Conservation (phyloP, 495 filamentous ascomycete species). For the Penicillium mononematosum region DNA sequence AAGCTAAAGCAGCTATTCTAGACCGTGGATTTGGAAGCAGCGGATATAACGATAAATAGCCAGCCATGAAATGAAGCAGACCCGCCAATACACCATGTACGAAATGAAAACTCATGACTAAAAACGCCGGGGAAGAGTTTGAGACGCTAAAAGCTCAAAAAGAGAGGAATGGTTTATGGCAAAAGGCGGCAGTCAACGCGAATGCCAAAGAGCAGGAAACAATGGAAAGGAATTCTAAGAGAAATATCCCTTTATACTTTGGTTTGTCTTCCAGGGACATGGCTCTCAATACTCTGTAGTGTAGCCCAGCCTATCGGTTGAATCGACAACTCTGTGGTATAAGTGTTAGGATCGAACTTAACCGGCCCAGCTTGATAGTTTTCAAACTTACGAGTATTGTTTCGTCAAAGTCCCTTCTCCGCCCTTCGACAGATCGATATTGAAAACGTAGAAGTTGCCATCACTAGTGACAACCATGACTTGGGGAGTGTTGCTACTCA, state of each 20-base stretch:
- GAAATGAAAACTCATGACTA: neutral
- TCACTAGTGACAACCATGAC: slow-evolving; percentile 98
- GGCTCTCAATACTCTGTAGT: slow-evolving; percentile 45
- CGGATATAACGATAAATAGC: slow-evolving; percentile 4
- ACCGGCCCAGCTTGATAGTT: neutral
- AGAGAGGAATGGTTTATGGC: neutral
- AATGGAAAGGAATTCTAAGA: neutral
- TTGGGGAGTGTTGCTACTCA: slow-evolving; percentile 89
- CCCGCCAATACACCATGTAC: slow-evolving; percentile 3
- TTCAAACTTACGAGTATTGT: slow-evolving; percentile 72
- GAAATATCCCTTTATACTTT: neutral
- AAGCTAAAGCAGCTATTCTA: neutral
- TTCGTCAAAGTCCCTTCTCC: slow-evolving; percentile 91
- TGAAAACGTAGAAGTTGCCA: slow-evolving; percentile 90
- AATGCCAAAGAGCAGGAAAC: neutral
- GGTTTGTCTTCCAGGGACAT: neutral
- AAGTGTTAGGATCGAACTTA: slow-evolving; percentile 8
- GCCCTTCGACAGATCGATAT: slow-evolving; percentile 89
- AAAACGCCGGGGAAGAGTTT: slow-evolving; percentile 6
- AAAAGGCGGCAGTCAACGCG: slow-evolving; percentile 1
- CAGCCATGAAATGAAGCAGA: slow-evolving; percentile 2
- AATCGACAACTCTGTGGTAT: slow-evolving; percentile 47
- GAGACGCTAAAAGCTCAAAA: slow-evolving; percentile 11
- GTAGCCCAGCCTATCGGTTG: slow-evolving; percentile 53
- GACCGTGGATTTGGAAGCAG: neutral